phyloP scores from a whole-genome alignment of 2,329 filamentous ascomycete genomes.

The Drechslerella coelobrocha region DNA sequence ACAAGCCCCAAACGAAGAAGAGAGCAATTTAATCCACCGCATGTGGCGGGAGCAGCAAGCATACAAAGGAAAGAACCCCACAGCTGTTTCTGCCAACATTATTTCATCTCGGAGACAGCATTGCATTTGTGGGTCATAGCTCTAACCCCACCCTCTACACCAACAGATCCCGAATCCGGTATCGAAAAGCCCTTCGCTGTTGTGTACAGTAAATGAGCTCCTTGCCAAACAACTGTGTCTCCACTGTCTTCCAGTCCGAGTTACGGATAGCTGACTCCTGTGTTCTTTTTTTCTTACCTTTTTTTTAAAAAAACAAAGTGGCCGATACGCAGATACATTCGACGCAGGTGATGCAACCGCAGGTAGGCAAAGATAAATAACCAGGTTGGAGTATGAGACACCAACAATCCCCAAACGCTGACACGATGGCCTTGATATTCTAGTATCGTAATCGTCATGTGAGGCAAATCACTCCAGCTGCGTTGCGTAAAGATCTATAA shows the following conservation, averaged over 20 bases:
- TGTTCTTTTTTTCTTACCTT: not conserved
- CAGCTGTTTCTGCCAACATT: conserved; percentile 4
- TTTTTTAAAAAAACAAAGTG: conserved; percentile 58
- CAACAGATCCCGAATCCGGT: conserved; percentile 49
- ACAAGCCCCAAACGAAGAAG: conserved; percentile 73
- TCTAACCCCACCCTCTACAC: conserved; percentile 20
- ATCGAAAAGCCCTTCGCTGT: conserved; percentile 61
- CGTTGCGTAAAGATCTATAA: not conserved
- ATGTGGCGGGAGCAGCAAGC: conserved; percentile 74
- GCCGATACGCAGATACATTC: conserved; percentile 69
- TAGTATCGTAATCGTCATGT: conserved; percentile 54
- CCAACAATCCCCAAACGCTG: no score
- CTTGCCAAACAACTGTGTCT: not conserved
- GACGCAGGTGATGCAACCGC: conserved; percentile 77
- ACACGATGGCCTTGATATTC: not conserved
- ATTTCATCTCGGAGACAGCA: not conserved
- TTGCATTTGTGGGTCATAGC: not conserved
- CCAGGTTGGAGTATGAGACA: no score
- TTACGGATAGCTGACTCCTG: conserved; percentile 1
- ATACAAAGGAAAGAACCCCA: conserved; percentile 63
- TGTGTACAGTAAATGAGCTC: conserved; percentile 60
- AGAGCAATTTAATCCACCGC: conserved; percentile 74
- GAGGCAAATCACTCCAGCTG: conserved; percentile 1
- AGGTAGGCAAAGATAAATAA: conserved; percentile 65
- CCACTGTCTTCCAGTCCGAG: not conserved